Conservation (phyloP, 2,329 filamentous ascomycete genomes). For the Scopulariopsis brevicaulis region DNA sequence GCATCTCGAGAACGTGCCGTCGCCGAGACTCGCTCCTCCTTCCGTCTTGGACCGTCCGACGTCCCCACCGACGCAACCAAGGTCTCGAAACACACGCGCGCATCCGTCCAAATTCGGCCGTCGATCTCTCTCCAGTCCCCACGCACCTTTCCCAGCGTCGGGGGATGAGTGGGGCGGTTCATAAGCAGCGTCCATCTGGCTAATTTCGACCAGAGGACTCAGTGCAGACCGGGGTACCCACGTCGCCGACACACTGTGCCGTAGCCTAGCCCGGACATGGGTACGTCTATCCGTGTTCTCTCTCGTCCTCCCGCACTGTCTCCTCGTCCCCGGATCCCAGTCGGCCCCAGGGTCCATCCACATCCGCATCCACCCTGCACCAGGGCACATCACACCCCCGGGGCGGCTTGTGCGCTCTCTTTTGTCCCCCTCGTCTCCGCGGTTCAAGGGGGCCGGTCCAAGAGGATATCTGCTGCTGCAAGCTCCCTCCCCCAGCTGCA, state of each 20-base stretch:
- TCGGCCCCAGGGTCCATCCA: neutral
- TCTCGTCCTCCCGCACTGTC: neutral
- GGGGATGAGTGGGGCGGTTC: neutral
- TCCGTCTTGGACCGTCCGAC: neutral
- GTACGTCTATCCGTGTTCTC: neutral
- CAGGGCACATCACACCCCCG: neutral
- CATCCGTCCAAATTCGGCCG: neutral
- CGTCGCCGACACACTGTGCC: neutral
- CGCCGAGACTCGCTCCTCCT: neutral
- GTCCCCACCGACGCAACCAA: neutral
- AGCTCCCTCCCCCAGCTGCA: neutral
- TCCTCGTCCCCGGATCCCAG: slow-evolving; percentile 1
- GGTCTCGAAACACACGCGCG: neutral
- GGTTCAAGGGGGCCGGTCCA: neutral
- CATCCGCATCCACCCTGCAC: neutral
- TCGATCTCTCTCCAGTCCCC: neutral
- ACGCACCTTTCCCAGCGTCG: neutral
- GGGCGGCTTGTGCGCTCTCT: neutral
- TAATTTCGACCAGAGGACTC: neutral
- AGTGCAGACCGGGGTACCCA: neutral
- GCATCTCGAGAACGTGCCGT: neutral
- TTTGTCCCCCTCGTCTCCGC: neutral
- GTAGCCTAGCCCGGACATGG: neutral
- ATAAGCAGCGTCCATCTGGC: neutral
- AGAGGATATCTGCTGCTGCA: neutral